phyloP scores from a whole-genome alignment of 345 rosid species.

The Hibiscus mutabilis region DNA sequence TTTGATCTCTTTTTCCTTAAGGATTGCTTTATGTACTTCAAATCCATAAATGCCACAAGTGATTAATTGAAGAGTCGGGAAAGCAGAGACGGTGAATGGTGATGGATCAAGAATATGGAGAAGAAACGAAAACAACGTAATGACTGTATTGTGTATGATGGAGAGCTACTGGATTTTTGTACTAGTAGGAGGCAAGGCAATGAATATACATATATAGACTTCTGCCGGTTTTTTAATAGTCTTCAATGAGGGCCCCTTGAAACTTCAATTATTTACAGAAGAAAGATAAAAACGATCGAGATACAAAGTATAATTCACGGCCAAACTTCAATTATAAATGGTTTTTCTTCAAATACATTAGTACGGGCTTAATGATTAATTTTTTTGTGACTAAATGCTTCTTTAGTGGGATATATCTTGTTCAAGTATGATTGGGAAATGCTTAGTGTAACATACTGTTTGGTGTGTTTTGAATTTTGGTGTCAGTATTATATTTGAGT shows the following conservation, averaged over 20 bases:
- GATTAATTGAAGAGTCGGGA: no score
- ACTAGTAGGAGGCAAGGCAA: background rate
- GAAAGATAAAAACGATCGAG: background rate
- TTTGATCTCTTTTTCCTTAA: background rate
- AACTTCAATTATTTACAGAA: background rate
- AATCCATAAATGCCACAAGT: background rate
- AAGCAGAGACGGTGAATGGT: no score
- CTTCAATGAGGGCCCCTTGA: conserved; percentile 3
- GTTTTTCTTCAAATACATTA: no score
- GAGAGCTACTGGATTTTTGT: background rate
- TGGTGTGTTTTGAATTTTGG: no score
- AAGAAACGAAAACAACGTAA: background rate
- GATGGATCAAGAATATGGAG: background rate
- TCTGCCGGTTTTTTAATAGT: background rate
- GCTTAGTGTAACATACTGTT: no score
- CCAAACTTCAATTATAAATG: no score
- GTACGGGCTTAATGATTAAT: no score
- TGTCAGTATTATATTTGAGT: no score
- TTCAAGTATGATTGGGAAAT: no score
- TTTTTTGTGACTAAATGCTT: no score
- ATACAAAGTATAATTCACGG: background rate
- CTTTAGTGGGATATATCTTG: no score
- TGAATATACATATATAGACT: background rate
- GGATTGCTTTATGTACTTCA: background rate
- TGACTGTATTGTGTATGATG: no score